A percentile compares a stretch with the other conserved stretches of the same genome.
Conservation (phyloP, 2,329 filamentous ascomycete species). For the Karstenula rhodostoma region DNA sequence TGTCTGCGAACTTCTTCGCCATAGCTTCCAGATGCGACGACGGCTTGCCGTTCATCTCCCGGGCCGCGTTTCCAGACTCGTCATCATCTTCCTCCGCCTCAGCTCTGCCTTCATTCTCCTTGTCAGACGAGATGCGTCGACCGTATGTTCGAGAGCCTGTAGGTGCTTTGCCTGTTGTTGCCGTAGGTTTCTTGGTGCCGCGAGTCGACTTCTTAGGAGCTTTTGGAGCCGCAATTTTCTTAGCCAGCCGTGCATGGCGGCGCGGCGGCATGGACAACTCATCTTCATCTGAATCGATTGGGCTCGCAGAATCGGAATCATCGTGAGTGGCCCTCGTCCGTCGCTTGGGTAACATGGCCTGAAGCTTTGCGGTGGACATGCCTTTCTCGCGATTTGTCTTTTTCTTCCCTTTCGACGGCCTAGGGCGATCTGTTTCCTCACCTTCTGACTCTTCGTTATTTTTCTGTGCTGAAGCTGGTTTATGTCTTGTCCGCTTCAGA, state of each 20-base stretch:
- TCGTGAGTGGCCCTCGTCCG: slow-evolving; percentile 39
- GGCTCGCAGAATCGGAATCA: slow-evolving; percentile 50
- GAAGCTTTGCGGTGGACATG: slow-evolving; percentile 55
- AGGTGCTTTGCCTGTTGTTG: slow-evolving; percentile 26
- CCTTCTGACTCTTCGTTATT: slow-evolving; percentile 32
- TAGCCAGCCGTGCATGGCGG: slow-evolving; percentile 23
- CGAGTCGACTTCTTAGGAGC: slow-evolving; percentile 34
- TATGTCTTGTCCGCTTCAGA: slow-evolving; percentile 27
- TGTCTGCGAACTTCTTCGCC: slow-evolving; percentile 58
- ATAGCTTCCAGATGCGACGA: slow-evolving; percentile 52
- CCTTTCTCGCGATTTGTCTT: slow-evolving; percentile 34
- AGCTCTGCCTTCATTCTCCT: slow-evolving; percentile 50
- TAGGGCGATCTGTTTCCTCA: slow-evolving; percentile 26
- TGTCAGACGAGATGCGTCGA: slow-evolving; percentile 50
- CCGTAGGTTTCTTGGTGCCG: slow-evolving; percentile 29
- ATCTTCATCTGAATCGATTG: slow-evolving; percentile 51
- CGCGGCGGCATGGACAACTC: slow-evolving; percentile 48
- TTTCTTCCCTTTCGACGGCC: slow-evolving; percentile 33
- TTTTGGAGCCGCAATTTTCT: slow-evolving; percentile 34
- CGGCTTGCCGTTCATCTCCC: slow-evolving; percentile 37
- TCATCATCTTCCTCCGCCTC: slow-evolving; percentile 26
- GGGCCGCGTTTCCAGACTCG: slow-evolving; percentile 35
- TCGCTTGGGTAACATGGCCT: slow-evolving; percentile 55
- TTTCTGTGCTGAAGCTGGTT: slow-evolving; percentile 26
- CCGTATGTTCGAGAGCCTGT: slow-evolving; percentile 43